A percentile compares a stretch with the other conserved stretches of the same genome.
phyloP scores from a whole-genome alignment of 2,329 filamentous ascomycete species.

The Phaeosphaeriaceae sp. region DNA sequence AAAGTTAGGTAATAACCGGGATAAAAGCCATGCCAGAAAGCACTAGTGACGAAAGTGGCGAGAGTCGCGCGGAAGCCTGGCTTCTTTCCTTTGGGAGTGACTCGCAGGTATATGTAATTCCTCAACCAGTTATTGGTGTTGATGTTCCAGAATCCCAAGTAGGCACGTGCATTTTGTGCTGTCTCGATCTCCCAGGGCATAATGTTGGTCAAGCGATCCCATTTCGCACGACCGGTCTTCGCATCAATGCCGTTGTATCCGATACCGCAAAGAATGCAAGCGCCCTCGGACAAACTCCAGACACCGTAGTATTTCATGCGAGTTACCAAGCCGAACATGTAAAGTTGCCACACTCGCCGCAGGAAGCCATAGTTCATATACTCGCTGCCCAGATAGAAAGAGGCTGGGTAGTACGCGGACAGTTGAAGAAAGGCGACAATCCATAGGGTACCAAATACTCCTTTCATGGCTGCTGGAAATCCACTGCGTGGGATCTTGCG shows the following conservation, averaged over 20 bases:
- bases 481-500: constrained; percentile 91
- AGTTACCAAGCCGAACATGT: constrained; percentile 82
- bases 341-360: constrained; percentile 77
- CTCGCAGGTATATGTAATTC: constrained; percentile 93
- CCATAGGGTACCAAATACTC: constrained; percentile 76
- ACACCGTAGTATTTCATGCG: constrained; percentile 97
- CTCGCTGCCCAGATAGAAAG: constrained; percentile 68
- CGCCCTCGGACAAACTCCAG: constrained; percentile 90
- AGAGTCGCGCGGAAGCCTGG: constrained; percentile 94
- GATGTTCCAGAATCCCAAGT: constrained; percentile 95
- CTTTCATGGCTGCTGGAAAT: constrained; percentile 81
- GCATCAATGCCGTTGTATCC: constrained; percentile 94
- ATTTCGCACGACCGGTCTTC: constrained; percentile 82
- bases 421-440: constrained; percentile 79
- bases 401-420: constrained; percentile 69
- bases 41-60: constrained; percentile 92
- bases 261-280: constrained; percentile 91
- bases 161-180: constrained; percentile 92
- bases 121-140: constrained; percentile 97
- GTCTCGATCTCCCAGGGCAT: constrained; percentile 83
- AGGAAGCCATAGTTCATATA: constrained; percentile 74
- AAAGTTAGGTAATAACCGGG: constrained; percentile 96
- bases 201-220: constrained; percentile 91
- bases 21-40: constrained; percentile 98
- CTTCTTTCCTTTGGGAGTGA: constrained; percentile 94